Base-by-base conservation (phyloP, 2,329 filamentous ascomycete species). In the Botryotinia convoluta region DNA sequence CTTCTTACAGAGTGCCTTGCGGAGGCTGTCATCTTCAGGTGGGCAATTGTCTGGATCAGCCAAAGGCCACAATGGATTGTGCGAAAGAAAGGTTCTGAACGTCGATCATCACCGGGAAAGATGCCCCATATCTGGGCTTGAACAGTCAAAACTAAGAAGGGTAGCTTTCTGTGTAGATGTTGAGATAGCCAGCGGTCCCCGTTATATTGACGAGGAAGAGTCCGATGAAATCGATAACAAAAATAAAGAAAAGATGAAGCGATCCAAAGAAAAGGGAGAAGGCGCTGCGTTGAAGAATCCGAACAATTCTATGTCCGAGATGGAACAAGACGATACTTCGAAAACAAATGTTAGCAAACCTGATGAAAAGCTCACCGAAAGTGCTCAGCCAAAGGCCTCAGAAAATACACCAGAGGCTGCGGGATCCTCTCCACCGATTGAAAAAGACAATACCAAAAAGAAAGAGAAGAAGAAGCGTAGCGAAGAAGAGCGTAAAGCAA, bases 131-230 rank as follows among this genome's bases (percentile, higher is more conserved):
- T 85, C 89, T 7, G 95, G 97, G 77, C 85, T 99, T 64, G 91
- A 94, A 77, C 89, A 91, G 79, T 89, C 89, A 67, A 97, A 96
- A 81, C 83, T 99, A 74, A 89, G 94, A 71, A 90, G 94, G 71
- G 96, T 99, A 0, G 93, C 95, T 0, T 99, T 99, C 80, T 97
- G 93, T 78, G 96, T 99, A 4, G 96, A 99, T 80, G 95, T 99
- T 7, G 96, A 99, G 82, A 97, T 99, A 79, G 95, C 95, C 4
- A 93, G 94, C 0, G 90, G 93, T 80, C 93, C 95, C 37, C 91
- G 89, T 77, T 96, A 97, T 77, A 83, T 85, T 22, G 93, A 96
- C 4, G 86, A 86, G 26, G 92, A 95, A 5, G 86, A 85, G 22
- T 83, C 84, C 26, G 83, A 80, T 75, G 85, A 88, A 70, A 75